These are phyloP conservation scores for Acanthamoeba triangularis DNA, from an alignment of 208 protist genomes.

Conservation along the genomic window DNA sequence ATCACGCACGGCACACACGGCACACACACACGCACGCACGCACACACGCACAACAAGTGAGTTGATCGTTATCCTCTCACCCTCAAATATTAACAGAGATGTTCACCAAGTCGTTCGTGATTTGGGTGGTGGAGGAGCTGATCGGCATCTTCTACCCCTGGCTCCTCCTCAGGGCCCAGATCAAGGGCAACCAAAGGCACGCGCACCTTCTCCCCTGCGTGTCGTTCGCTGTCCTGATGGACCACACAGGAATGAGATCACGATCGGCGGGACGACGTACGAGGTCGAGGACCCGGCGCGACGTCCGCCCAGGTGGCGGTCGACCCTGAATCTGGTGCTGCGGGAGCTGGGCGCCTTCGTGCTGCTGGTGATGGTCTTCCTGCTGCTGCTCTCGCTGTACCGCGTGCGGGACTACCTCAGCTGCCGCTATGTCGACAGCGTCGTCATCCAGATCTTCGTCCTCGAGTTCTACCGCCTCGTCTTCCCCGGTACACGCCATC, in stretches of 20 bases:
- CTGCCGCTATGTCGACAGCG: slow-evolving; percentile 29
- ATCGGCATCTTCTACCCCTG: slow-evolving; percentile 53
- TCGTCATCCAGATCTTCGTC: slow-evolving; percentile 31
- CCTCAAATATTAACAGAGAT: slow-evolving; percentile 4
- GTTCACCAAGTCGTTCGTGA: slow-evolving; percentile 34
- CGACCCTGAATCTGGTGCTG: background rate
- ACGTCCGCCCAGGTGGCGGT: background rate
- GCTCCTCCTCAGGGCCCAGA: background rate
- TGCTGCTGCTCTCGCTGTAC: background rate
- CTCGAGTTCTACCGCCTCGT: slow-evolving; percentile 20
- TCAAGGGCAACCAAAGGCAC: slow-evolving; percentile 13
- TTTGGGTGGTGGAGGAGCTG: slow-evolving; percentile 16
- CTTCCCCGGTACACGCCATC: background rate
- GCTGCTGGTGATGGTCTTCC: background rate
- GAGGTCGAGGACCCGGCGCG: background rate
- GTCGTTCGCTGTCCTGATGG: background rate
- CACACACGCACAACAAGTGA: background rate
- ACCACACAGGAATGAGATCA: background rate
- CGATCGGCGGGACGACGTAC: slow-evolving; percentile 8
- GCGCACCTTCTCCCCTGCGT: background rate
- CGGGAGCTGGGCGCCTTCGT: slow-evolving; percentile 12
- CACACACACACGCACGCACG: too few relatives aligned
- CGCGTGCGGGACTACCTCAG: slow-evolving; percentile 21
- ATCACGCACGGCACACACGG: background rate
- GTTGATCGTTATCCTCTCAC: too few relatives aligned